A percentile compares a stretch with the other conserved stretches of the same genome.
Evolutionary conservation across 1,139 yeast genomes (phyloP).

Genomic region (Torulaspora globosa): DNA sequence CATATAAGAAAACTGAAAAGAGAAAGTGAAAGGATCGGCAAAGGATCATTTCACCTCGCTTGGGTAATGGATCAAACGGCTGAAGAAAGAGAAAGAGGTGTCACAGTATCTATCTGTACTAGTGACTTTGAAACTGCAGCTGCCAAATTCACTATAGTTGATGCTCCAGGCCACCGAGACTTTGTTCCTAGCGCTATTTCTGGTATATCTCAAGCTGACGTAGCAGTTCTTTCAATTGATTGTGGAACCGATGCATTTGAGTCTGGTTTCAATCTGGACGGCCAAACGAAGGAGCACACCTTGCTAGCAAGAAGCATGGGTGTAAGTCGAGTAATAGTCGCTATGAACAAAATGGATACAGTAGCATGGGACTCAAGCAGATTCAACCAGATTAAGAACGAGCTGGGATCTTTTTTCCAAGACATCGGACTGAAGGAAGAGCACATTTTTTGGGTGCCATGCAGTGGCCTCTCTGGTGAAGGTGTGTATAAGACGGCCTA

Average conservation of each 20-base stretch:
- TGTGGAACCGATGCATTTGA: constrained; percentile 82
- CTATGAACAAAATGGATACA: constrained; percentile 84
- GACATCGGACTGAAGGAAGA: constrained; percentile 55
- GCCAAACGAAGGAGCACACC: constrained; percentile 94
- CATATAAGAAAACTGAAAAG: constrained; percentile 71
- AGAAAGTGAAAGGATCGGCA: constrained; percentile 80
- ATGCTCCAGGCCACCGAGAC: constrained; percentile 98
- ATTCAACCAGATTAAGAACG: constrained; percentile 56
- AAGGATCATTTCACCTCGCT: constrained; percentile 90
- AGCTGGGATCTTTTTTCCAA: constrained; percentile 56
- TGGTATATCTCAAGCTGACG: constrained; percentile 85
- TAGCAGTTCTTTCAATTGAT: constrained; percentile 53
- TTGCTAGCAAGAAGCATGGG: constrained; percentile 80
- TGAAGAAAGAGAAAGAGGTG: constrained; percentile 88
- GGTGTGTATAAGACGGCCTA: constrained; percentile 54
- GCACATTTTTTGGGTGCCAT: constrained; percentile 68
- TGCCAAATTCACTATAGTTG: constrained; percentile 78
- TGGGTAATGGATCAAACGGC: constrained; percentile 97
- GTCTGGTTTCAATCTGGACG: constrained; percentile 78
- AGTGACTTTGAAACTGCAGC: constrained; percentile 68
- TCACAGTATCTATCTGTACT: constrained; percentile 88
- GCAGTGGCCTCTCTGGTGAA: constrained; percentile 79
- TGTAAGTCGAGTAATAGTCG: constrained; percentile 68
- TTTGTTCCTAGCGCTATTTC: constrained; percentile 99
- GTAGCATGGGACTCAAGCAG: constrained; percentile 64